These are phyloP conservation scores for Monilinia vaccinii-corymbosi DNA, from an alignment of 2,329 filamentous ascomycete species.

Conservation along the genomic window DNA sequence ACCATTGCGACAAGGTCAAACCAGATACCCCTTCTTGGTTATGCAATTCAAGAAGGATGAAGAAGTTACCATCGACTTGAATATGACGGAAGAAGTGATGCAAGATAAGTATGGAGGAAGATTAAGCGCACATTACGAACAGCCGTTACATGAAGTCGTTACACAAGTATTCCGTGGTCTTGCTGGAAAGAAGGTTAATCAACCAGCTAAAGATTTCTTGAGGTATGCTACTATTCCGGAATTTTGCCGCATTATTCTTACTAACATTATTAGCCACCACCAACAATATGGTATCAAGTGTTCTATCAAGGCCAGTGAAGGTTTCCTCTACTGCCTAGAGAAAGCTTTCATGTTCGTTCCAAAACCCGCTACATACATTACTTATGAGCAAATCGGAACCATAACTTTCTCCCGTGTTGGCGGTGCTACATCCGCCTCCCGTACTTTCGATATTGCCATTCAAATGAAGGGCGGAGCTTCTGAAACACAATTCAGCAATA, in stretches of 20 bases:
- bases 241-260: slow-evolving; percentile 2
- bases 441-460: slow-evolving; percentile 95
- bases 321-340: slow-evolving; percentile 92
- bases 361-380: slow-evolving; percentile 94
- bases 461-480: slow-evolving; percentile 78
- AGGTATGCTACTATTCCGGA: slow-evolving; percentile 41
- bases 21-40: slow-evolving; percentile 93
- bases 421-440: slow-evolving; percentile 83
- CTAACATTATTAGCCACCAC: slow-evolving; percentile 56
- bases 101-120: slow-evolving; percentile 84
- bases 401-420: slow-evolving; percentile 95
- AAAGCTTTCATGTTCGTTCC: slow-evolving; percentile 99
- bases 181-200: slow-evolving; percentile 89
- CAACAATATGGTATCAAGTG: slow-evolving; percentile 95
- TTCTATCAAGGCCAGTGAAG: slow-evolving; percentile 99
- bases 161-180: slow-evolving; percentile 92
- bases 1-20: slow-evolving; percentile 92
- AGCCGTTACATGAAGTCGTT: slow-evolving; percentile 86
- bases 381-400: slow-evolving; percentile 83
- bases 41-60: slow-evolving; percentile 99
- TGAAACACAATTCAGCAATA: slow-evolving; percentile 97
- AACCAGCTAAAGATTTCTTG: slow-evolving; percentile 87
- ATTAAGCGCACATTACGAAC: slow-evolving; percentile 81
- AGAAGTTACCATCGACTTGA: slow-evolving; percentile 91
- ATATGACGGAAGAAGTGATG: slow-evolving; percentile 85